Base-by-base conservation (phyloP, 2,329 filamentous ascomycete genomes). In the Fusarium mangiferae region DNA sequence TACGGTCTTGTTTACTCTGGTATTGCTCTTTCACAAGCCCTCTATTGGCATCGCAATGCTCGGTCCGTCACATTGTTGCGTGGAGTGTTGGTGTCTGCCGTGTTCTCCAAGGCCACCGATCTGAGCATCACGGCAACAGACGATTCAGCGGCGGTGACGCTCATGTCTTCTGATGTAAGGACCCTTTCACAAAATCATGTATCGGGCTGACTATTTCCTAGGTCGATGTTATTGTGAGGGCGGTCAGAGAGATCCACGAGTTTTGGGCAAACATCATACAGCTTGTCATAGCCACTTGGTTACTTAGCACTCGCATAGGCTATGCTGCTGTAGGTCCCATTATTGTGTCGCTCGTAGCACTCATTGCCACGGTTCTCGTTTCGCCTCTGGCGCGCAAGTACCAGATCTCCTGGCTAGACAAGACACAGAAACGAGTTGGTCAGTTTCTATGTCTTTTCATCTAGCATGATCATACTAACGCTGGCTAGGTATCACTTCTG, bases 131-230 rank as follows among this genome's bases (percentile, higher is more conserved):
- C 77, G 10, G 68, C 70, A 24, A 68, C 76, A 13, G 79, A 81
- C 24, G 78, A 82, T 61, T 78, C 80, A 11, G 80, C 81, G 9
- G 78, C 83, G 3, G 76, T 84, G 22, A 85, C 83, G 6, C 78
- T 85, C 52, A 85, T 85, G 82, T 84, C 82, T 56, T 80, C 83
- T 18, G 83, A 84, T 79, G 80, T 78, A 76, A 75, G 77, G 56
- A 15, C 7, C 12, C 10, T 26, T 13, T 52, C 17, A 5, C 13
- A 12, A 11, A 33, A 7, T n/a, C 9, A 5, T 7, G 20, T n/a
- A 24, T 36, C 4, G 15, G 12, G 7, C 60, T 70, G 8, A 38
- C 41, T 20, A 8, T 17, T 45, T 36, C 10, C 20, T 18, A 83
- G 81, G 81, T 84, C 13, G 82, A 84, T 22, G 79, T 81, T 28